Conservation (phyloP, 768 basidiomycete genomes). For the Russula foetens region DNA sequence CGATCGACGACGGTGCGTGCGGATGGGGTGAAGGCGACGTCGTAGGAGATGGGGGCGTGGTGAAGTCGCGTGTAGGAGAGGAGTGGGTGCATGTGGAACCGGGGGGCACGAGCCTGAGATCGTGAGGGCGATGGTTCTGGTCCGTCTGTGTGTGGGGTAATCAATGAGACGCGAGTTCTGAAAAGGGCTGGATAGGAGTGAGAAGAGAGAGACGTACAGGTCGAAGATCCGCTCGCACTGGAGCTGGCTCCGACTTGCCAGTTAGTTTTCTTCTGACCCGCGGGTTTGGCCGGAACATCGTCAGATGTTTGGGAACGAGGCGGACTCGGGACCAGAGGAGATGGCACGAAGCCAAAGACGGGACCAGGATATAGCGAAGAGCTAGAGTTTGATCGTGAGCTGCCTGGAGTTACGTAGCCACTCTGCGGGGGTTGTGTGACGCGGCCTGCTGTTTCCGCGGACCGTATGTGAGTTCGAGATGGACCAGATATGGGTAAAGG, state of each 20-base stretch:
- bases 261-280: conserved; percentile 36
- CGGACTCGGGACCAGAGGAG: conserved; percentile 14
- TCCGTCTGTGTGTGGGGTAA: not conserved
- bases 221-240: conserved; percentile 30
- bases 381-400: conserved; percentile 45
- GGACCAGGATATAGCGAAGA: conserved; percentile 40
- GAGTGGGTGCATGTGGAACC: conserved; percentile 55
- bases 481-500: conserved; percentile 20
- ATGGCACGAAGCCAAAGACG: conserved; percentile 22
- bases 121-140: conserved; percentile 19
- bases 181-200: not conserved
- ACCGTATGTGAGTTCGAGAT: conserved; percentile 13
- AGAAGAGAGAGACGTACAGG: conserved; percentile 31
- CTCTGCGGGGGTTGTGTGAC: conserved; percentile 18
- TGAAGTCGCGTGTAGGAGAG: conserved; percentile 48
- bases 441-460: conserved; percentile 17
- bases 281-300: conserved; percentile 32
- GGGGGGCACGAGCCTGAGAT: conserved; percentile 27
- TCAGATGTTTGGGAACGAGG: conserved; percentile 25
- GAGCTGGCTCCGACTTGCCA: conserved; percentile 39
- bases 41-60: conserved; percentile 55
- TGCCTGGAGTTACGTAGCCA: conserved; percentile 29
- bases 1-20: conserved; percentile 50
- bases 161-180: no score
- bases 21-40: conserved; percentile 49